phyloP scores from a whole-genome alignment of 305 asterid species.

The Fraxinus sp. region DNA sequence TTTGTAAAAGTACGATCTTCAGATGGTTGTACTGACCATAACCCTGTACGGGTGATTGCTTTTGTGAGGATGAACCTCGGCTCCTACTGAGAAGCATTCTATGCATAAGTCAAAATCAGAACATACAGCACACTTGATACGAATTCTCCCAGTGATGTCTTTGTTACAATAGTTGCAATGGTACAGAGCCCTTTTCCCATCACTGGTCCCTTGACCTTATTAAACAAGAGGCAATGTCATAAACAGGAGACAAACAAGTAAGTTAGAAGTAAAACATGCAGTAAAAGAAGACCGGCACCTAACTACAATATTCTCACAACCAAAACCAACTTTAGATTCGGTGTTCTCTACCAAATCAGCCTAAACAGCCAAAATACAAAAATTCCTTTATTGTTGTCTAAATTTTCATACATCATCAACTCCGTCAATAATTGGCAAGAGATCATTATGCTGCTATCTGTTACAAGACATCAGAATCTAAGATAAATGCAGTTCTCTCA shows the following conservation, averaged over 20 bases:
- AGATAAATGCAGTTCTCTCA: neutral
- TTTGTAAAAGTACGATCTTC: neutral
- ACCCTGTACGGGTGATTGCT: constrained; percentile 71
- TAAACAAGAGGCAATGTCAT: constrained; percentile 25
- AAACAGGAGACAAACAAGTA: constrained; percentile 16
- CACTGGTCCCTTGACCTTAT: constrained; percentile 59
- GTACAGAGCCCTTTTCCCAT: constrained; percentile 65
- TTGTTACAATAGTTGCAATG: constrained; percentile 81
- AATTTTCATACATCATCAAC: neutral
- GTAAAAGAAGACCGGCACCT: constrained; percentile 6
- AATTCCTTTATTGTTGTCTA: neutral
- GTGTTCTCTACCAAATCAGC: neutral
- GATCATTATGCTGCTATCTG: neutral
- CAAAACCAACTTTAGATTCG: neutral
- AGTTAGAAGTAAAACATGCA: neutral
- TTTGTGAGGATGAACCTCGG: constrained; percentile 75
- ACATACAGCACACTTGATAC: constrained; percentile 75
- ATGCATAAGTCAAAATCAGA: constrained; percentile 79
- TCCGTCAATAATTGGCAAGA: constrained; percentile 10
- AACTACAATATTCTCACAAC: neutral
- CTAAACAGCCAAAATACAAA: neutral
- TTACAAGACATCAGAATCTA: neutral
- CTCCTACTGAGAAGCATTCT: constrained; percentile 85
- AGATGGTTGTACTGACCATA: constrained; percentile 54
- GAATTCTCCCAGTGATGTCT: constrained; percentile 64